Base-by-base conservation (phyloP, 2,329 filamentous ascomycete species). In the Claviceps citrina region DNA sequence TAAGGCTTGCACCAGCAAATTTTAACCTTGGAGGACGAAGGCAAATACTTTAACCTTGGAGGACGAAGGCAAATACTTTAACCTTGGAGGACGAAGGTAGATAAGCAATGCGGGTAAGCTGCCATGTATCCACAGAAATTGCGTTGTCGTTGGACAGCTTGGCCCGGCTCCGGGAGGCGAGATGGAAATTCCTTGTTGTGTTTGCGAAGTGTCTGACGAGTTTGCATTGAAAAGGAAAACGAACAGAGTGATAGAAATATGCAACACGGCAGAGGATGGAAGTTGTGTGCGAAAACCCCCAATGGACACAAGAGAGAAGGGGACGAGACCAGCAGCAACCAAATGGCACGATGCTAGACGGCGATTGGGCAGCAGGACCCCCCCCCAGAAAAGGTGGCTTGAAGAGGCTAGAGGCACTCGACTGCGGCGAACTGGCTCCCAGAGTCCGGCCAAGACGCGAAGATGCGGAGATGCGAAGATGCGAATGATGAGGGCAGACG, bases 361-460 rank as follows among this genome's bases (percentile, higher is more conserved):
- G 24, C 20, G 3, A 20, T 6, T 16, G 16, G 36, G 16, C 20
- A 18, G 5, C 32, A 24, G 30, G 31, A 40, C 18, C 12, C n/a
- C n/a, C n/a, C n/a, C n/a, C n/a, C n/a, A 40, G 24, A 25, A 20
- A 19, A 16, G 22, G 38, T 40, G 38, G 38, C 38, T 40, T 40
- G 30, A 26, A n/a, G 3, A 33, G 37, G 24, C 22, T 39, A 38
- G 36, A 35, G 22, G 8, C 22, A n/a, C n/a, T n/a, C n/a, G n/a
- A n/a, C n/a, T n/a, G n/a, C n/a, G n/a, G n/a, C n/a, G n/a, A n/a
- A n/a, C n/a, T n/a, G n/a, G n/a, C n/a, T n/a, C n/a, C n/a, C n/a
- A n/a, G n/a, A n/a, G n/a, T n/a, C n/a, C n/a, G n/a, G n/a, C n/a
- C n/a, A n/a, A n/a, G n/a, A n/a, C n/a, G n/a, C n/a, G n/a, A n/a